These are phyloP conservation scores for Garcileccinum viscosum DNA, from an alignment of 1,284 basidiomycete species.

Conservation along the genomic window DNA sequence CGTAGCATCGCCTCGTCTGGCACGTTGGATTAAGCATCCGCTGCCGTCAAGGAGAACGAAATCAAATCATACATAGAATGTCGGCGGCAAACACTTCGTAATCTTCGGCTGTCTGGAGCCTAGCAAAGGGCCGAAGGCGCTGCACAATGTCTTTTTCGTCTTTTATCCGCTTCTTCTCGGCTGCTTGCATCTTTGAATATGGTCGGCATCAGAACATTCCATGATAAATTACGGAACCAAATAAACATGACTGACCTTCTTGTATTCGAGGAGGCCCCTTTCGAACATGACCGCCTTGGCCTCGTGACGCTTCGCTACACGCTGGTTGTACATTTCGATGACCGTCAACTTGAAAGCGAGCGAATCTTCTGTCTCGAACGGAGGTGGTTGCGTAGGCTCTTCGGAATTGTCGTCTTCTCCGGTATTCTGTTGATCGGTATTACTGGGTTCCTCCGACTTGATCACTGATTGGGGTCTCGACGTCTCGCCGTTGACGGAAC, in stretches of 20 bases:
- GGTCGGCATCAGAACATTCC: neutral
- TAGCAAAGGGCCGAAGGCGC: slow-evolving; percentile 90
- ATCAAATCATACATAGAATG: slow-evolving; percentile 73
- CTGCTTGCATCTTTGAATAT: slow-evolving; percentile 76
- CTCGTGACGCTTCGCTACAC: slow-evolving; percentile 88
- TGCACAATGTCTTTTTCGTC: slow-evolving; percentile 93
- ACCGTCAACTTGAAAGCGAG: slow-evolving; percentile 90
- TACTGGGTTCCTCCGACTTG: slow-evolving; percentile 56
- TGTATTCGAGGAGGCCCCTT: slow-evolving; percentile 90
- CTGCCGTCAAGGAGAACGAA: neutral
- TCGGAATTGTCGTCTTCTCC: slow-evolving; percentile 58
- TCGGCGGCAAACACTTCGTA: slow-evolving; percentile 91
- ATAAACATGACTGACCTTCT: slow-evolving; percentile 67
- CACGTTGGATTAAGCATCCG: neutral
- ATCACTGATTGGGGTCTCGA: slow-evolving; percentile 43
- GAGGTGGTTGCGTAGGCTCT: slow-evolving; percentile 72
- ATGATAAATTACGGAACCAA: neutral
- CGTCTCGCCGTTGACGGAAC: slow-evolving; percentile 50
- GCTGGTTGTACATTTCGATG: slow-evolving; percentile 91
- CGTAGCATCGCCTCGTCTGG: slow-evolving; percentile 86
- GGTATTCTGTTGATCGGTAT: slow-evolving; percentile 40
- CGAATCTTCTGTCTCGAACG: slow-evolving; percentile 86
- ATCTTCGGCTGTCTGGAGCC: slow-evolving; percentile 90
- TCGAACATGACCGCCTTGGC: slow-evolving; percentile 94
- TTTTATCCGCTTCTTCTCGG: slow-evolving; percentile 88